Base-by-base conservation (phyloP, 169 alveolate species). In the Plasmodium malariae region DNA sequence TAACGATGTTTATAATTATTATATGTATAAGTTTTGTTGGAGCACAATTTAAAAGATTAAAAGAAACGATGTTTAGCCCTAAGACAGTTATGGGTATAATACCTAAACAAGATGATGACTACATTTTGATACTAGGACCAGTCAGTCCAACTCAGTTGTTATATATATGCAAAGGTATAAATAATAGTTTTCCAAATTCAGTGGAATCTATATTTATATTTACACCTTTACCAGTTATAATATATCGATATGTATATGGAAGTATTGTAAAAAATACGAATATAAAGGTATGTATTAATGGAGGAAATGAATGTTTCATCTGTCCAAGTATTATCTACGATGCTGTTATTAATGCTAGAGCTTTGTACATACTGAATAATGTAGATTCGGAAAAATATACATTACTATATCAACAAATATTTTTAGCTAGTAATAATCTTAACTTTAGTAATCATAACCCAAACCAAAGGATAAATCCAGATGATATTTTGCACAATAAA, bases 101-200 rank as follows among this genome's bases (percentile, higher is more conserved):
- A 28, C 92, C 92, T 0, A 92, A 92, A 43, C 86, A 88, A 43
- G 88, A 55, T 28, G 95, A 92, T 34, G 89, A 89, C 37, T 92
- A 94, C 62, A 89, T 94, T 2, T 72, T 94, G 14, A 91, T 92
- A 43, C 86, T 94, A 90, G 96, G 96, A 2, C 94, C 96, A 6
- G 65, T 94, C 3, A 88, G 94, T 26, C 93, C 92, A 5, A 91
- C 90, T 49, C 96, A 94, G 51, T 37, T 94, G 2, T 62, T 94
- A 14, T 88, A 94, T 45, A 88, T 91, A 19, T 94, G 95, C 43
- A 87, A 92, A 73, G 92, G 70, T 0, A 87, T 94, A 28, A 70
- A 74, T 62, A 92, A 92, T 74, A 87, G 95, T 11, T 94, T 89
- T 72, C 94, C 94, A 6, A 93, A 93, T 34, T 60, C 91, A 1